These are phyloP conservation scores for Stylosanthes scabra DNA, from an alignment of 331 rosid species.

Conservation along the genomic window DNA sequence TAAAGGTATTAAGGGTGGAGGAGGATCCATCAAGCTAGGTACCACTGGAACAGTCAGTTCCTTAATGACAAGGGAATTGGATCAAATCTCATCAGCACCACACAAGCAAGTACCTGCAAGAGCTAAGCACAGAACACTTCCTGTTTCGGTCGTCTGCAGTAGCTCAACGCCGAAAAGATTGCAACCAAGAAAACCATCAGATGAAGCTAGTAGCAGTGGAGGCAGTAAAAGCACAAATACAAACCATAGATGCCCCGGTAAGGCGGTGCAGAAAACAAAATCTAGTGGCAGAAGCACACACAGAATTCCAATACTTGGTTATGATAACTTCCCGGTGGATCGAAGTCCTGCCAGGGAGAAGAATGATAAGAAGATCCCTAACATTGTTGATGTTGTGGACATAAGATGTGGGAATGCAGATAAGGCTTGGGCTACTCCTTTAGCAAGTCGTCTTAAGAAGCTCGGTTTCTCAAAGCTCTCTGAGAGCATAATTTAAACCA, in stretches of 20 bases:
- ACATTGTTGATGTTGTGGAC: constrained; percentile 85
- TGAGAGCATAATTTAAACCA: constrained; percentile 67
- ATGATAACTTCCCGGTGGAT: constrained; percentile 50
- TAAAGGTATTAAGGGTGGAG: constrained; percentile 76
- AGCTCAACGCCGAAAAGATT: constrained; percentile 53
- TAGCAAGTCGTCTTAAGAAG: constrained; percentile 78
- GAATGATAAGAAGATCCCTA: constrained; percentile 63
- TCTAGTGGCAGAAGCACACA: constrained; percentile 53
- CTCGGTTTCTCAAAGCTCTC: constrained; percentile 87
- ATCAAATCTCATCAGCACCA: constrained; percentile 62
- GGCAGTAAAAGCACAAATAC: constrained; percentile 41
- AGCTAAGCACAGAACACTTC: constrained; percentile 53
- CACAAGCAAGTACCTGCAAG: constrained; percentile 55
- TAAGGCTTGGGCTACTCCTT: constrained; percentile 79
- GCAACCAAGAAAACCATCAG: constrained; percentile 61
- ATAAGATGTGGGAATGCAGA: constrained; percentile 76
- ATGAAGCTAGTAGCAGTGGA: constrained; percentile 65
- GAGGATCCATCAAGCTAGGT: constrained; percentile 86
- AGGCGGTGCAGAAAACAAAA: constrained; percentile 54
- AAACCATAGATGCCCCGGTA: constrained; percentile 47
- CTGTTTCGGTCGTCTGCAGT: constrained; percentile 54
- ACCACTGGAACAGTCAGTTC: constrained; percentile 85
- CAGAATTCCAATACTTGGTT: constrained; percentile 75
- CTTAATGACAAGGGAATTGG: constrained; percentile 88
- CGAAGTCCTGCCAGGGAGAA: constrained; percentile 63